Conservation (phyloP, 2,329 filamentous ascomycete genomes). For the Talaromyces rugulosus region DNA sequence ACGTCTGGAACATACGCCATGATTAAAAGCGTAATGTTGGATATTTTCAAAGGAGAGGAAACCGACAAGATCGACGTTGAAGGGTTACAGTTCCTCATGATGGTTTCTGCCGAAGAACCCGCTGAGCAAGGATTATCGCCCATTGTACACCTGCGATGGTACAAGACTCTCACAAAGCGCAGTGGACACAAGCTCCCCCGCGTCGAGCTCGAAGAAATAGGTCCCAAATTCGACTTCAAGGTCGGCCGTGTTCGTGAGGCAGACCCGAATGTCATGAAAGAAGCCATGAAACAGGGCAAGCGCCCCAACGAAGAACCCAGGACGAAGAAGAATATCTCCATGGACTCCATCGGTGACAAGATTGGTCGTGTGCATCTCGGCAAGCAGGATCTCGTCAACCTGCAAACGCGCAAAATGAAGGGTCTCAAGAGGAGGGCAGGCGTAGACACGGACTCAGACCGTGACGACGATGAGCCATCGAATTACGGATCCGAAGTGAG, state of each 20-base stretch:
- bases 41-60: slow-evolving; percentile 84
- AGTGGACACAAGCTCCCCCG: slow-evolving; percentile 82
- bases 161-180: slow-evolving; percentile 80
- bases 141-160: slow-evolving; percentile 66
- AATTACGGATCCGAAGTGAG: slow-evolving; percentile 9
- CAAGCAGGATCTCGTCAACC: slow-evolving; percentile 76
- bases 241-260: slow-evolving; percentile 76
- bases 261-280: slow-evolving; percentile 76
- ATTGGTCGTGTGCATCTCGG: slow-evolving; percentile 87
- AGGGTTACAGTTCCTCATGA: slow-evolving; percentile 86
- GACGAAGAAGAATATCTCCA: slow-evolving; percentile 95
- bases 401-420: slow-evolving; percentile 99
- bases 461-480: slow-evolving; percentile 8
- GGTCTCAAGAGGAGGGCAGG: slow-evolving; percentile 81
- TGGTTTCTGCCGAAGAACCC: slow-evolving; percentile 69
- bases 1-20: slow-evolving; percentile 75
- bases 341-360: slow-evolving; percentile 92
- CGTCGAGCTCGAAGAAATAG: slow-evolving; percentile 93
- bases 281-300: slow-evolving; percentile 82
- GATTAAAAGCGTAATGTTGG: slow-evolving; percentile 79
- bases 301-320: slow-evolving; percentile 49
- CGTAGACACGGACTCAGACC: slow-evolving; percentile 51
- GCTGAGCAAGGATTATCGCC: slow-evolving; percentile 34
- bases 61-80: slow-evolving; percentile 86
- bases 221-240: slow-evolving; percentile 86